phyloP scores from a whole-genome alignment of 1,139 yeast genomes.

The Candida neerlandica region DNA sequence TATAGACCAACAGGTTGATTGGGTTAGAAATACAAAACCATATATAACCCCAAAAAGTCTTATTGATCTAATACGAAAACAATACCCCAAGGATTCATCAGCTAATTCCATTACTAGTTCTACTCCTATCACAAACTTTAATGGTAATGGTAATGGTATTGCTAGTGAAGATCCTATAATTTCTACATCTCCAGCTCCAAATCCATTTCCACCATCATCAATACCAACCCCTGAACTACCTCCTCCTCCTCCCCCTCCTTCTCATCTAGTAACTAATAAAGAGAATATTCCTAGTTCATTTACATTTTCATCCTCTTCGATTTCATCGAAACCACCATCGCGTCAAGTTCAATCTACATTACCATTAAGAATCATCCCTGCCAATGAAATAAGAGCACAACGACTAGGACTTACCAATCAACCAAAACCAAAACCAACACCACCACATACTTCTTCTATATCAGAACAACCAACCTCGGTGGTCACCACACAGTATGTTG shows the following conservation, averaged over 20 bases:
- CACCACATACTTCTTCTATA: not conserved
- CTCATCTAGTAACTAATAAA: not conserved
- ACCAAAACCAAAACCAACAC: not conserved
- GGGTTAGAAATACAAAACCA: constrained; percentile 17
- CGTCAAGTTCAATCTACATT: constrained; percentile 2
- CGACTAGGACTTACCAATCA: not conserved
- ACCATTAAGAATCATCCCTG: constrained; percentile 2
- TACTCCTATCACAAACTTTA: not conserved
- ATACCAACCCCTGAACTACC: not conserved
- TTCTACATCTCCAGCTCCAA: not conserved
- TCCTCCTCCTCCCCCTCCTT: not conserved
- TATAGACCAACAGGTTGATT: constrained; percentile 16
- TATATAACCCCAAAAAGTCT: constrained; percentile 13
- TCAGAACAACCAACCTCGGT: not conserved
- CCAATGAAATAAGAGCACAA: constrained; percentile 2
- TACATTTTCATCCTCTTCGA: not conserved
- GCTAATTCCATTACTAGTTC: not conserved
- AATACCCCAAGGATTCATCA: constrained; percentile 14
- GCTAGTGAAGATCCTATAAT: not conserved
- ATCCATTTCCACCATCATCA: constrained; percentile 4
- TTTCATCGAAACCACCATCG: not conserved
- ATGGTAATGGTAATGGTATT: not conserved
- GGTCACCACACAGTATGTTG: not conserved
- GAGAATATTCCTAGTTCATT: constrained; percentile 7
- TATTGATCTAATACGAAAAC: constrained; percentile 17